These are phyloP conservation scores for Neophaeococcomyces mojaviensis DNA, from an alignment of 2,329 filamentous ascomycete species.

Conservation along the genomic window DNA sequence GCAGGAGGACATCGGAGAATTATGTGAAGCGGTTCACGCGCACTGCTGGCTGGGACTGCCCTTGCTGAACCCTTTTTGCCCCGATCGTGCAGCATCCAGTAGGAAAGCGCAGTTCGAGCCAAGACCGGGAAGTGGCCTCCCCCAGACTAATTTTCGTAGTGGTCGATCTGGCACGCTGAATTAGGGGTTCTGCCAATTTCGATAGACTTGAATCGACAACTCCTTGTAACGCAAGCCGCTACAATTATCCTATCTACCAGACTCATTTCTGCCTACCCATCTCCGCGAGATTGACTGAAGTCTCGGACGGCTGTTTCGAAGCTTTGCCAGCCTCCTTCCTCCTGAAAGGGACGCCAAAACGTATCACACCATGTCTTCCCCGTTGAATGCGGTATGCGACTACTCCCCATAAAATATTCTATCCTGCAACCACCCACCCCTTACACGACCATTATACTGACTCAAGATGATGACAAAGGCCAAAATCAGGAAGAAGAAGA, in stretches of 20 bases:
- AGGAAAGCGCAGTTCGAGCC: conserved; percentile 3
- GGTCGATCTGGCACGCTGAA: conserved; percentile 8
- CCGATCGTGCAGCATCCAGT: not conserved
- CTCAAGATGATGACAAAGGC: conserved; percentile 46
- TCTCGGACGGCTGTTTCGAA: not conserved
- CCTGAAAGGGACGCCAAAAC: conserved; percentile 1
- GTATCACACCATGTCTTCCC: conserved; percentile 20
- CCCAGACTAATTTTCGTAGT: conserved; percentile 12
- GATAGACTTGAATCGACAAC: not conserved
- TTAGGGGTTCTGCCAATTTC: conserved; percentile 7
- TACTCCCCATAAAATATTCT: not conserved
- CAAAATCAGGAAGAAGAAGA: conserved; percentile 99
- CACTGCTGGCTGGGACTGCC: not conserved
- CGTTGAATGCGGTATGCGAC: conserved; percentile 23
- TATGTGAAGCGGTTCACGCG: conserved; percentile 1
- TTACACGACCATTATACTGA: not conserved
- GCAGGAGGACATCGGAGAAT: not conserved
- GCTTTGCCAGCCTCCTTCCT: conserved; percentile 4
- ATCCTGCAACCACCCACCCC: not conserved
- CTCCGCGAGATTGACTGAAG: not conserved
- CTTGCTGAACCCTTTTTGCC: not conserved
- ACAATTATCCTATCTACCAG: not conserved
- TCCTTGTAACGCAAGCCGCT: not conserved
- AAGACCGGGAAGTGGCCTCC: conserved; percentile 17
- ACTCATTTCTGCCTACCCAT: not conserved